These are phyloP conservation scores for Fagopyrum tataricum DNA, from an alignment of 148 eudicot genomes.

Conservation along the genomic window DNA sequence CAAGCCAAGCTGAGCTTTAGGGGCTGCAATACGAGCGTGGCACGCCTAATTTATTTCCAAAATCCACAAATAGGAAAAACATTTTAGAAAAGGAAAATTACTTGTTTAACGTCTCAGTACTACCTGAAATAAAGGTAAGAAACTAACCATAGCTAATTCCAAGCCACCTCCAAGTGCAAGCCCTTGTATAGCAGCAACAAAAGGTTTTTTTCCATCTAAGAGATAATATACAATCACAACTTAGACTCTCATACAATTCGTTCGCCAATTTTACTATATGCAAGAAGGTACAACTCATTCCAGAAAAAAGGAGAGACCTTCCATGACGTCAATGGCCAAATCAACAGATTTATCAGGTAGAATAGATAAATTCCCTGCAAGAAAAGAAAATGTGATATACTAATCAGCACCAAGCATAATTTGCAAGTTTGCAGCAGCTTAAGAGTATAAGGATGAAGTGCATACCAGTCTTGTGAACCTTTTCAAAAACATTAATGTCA, in stretches of 20 bases:
- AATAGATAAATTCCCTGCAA: slow-evolving; percentile 54
- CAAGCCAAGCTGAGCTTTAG: slow-evolving; percentile 75
- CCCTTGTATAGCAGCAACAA: slow-evolving; percentile 83
- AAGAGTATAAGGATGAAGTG: background rate
- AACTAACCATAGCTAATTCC: slow-evolving; percentile 81
- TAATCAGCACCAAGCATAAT: background rate
- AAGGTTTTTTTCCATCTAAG: slow-evolving; percentile 75
- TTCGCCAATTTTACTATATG: background rate
- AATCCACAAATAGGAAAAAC: background rate
- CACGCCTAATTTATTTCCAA: slow-evolving; percentile 42
- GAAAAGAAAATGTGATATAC: background rate
- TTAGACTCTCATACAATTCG: background rate
- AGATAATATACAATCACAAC: slow-evolving; percentile 11
- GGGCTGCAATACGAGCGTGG: slow-evolving; percentile 85
- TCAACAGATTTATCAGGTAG: slow-evolving; percentile 69
- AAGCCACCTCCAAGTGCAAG: slow-evolving; percentile 97
- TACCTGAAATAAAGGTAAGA: background rate
- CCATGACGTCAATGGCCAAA: slow-evolving; percentile 57
- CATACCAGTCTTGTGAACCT: slow-evolving; percentile 74
- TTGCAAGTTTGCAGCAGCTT: background rate
- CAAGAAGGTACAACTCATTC: background rate
- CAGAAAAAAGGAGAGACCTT: slow-evolving; percentile 38
- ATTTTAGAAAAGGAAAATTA: background rate
- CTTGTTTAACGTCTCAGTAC: background rate
- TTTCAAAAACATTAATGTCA: slow-evolving; percentile 70